Base-by-base conservation (phyloP, 768 basidiomycete species). In the Tulasnella sp. region DNA sequence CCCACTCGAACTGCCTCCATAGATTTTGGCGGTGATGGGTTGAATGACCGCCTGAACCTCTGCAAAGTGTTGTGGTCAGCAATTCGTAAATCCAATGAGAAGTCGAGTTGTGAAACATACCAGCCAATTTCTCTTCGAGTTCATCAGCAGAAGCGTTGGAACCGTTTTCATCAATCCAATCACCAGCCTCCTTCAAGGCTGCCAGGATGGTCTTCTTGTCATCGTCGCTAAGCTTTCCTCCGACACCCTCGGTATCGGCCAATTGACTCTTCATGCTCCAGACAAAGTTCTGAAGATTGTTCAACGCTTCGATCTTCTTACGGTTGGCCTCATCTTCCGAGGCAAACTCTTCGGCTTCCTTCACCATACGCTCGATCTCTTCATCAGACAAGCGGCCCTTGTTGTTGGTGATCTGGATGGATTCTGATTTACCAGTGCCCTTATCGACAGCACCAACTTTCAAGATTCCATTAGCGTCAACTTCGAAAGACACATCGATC, bases 401-500 rank as follows among this genome's bases (percentile, higher is more conserved):
- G 67, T 93, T 89, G 69, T 95, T 95, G 59, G 79, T 91, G 69
- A 95, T 96, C 33, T 87, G 91, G 66, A 93, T 88, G 37, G 79
- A 82, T 66, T 84, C 79, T 0, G 81, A 80, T 67, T 91, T 91
- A 60, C 84, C 84, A 65, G 79, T 83, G 65, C 85, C 89, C 83
- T 93, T 93, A 66, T 95, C 91, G 31, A 83, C 74, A 10, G 90
- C 92, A 39, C 75, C 74, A 46, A 96, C 89, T 67, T 88, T 92
- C 81, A 95, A 83, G 60, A 93, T 92, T 72, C 86, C 87, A 65
- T 90, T 88, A 62, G 88, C 84, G 58, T 91, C 90, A 61, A 93
- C 84, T 69, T 93, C 90, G 63, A 98, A 96, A 13, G 84, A 81
- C 45, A 96, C 92, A 67, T 96, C 92, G 48, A 98, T 92, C 58